Conservation (phyloP, 352 stramenopile species). For the Globisporangium parvum region DNA sequence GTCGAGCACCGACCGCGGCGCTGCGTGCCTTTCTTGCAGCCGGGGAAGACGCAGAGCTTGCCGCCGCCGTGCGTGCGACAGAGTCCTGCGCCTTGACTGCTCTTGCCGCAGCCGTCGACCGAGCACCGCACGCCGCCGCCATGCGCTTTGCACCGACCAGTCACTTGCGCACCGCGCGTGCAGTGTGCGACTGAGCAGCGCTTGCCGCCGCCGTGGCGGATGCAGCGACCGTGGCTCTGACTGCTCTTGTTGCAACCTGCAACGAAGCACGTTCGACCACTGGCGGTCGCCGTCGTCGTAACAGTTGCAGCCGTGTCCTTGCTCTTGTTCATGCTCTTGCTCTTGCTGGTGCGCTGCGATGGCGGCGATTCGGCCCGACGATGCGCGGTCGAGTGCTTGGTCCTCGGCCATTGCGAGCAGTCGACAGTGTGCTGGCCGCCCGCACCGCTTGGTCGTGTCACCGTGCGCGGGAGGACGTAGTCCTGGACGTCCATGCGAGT, state of each 20-base stretch:
- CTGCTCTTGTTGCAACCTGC: slow-evolving; percentile 28
- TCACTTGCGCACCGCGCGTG: slow-evolving; percentile 30
- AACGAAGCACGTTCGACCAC: slow-evolving; percentile 15
- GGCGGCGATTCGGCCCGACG: too few relatives aligned
- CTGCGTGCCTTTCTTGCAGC: slow-evolving; percentile 50
- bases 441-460: too few relatives aligned
- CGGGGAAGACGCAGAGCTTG: slow-evolving; percentile 35
- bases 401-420: not conserved
- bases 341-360: too few relatives aligned
- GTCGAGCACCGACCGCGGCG: slow-evolving; percentile 41
- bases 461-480: too few relatives aligned
- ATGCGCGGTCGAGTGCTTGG: too few relatives aligned
- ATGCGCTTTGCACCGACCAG: slow-evolving; percentile 40
- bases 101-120: slow-evolving; percentile 28
- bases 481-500: not conserved
- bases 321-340: not conserved
- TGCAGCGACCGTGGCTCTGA: slow-evolving; percentile 45
- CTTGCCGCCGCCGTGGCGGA: slow-evolving; percentile 79
- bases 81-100: slow-evolving; percentile 34
- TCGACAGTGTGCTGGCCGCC: not conserved
- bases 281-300: not conserved
- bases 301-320: not conserved
- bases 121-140: slow-evolving; percentile 44
- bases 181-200: slow-evolving; percentile 49
- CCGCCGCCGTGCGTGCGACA: slow-evolving; percentile 51